Evolutionary conservation across 805 yeast species (phyloP), one percentile per base, ranked within the genome.

Genomic region (Naumovozyma baii): DNA sequence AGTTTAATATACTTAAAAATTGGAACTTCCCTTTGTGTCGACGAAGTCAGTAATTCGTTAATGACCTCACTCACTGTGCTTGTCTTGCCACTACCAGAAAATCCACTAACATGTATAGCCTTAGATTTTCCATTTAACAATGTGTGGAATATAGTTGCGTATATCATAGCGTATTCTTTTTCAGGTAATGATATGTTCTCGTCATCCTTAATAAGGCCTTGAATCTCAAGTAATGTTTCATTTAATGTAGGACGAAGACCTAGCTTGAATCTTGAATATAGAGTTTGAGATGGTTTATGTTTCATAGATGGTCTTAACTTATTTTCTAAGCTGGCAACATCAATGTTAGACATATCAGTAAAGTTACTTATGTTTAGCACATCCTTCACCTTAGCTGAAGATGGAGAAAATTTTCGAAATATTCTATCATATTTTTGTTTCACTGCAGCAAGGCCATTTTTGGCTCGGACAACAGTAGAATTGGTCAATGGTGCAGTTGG

Each of bases 21-120:
- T 1, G 62, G 59, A 26, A 73, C 38, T 31, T 64, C 69, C 5
- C 58, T 62, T 13, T 57, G 66, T 13, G 53, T 51, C 14, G 60
- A 49, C 10, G 63, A 61, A n/a, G 58, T 54, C 33, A 71, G 69
- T 30, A 92, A 61, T 51, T 82, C 86, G 22, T 74, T 70, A 19
- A 90, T 70, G 0, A 83, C 96, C 52, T 86, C 94, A 36, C 94
- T 63, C 2, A 86, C 77, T 0, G 96, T 88, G 2, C 92, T 90
- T 0, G 97, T 88, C 56, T 92, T 90, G 10, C 98, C 98, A 2
- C 92, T 87, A 3, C 97, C 97, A 0, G 97, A 96, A 0, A 95
- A 84, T 2, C 98, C 98, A 60, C 95, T 83, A 5, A 90, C 78
- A 54, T 87, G 92, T 4, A 90, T 60, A 48, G 95, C 84, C 12